These are phyloP conservation scores for Isabelozyma gotoi DNA, from an alignment of 805 yeast species.

Conservation along the genomic window DNA sequence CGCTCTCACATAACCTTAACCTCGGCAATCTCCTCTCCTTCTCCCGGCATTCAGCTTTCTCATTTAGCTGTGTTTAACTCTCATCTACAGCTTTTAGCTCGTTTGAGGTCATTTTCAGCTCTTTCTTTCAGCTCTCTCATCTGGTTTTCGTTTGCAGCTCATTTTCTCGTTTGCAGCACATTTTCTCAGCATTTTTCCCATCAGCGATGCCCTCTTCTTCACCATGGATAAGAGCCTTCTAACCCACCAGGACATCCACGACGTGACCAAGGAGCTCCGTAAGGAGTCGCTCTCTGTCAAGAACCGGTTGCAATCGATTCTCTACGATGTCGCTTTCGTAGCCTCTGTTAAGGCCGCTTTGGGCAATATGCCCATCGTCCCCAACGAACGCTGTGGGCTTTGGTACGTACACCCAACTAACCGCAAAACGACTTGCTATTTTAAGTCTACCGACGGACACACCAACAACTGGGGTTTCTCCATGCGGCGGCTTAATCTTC, in stretches of 20 bases:
- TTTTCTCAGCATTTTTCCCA: too few relatives aligned
- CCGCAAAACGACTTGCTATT: slow-evolving; percentile 47
- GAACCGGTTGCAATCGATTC: slow-evolving; percentile 71
- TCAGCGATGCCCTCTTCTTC: background rate
- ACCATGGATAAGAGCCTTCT: background rate
- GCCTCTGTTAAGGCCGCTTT: too few relatives aligned
- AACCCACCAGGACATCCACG: slow-evolving; percentile 9
- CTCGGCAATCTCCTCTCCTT: too few relatives aligned
- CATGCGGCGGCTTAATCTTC: slow-evolving; percentile 70
- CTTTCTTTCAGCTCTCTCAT: too few relatives aligned
- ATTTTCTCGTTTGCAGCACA: too few relatives aligned
- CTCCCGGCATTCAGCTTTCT: too few relatives aligned
- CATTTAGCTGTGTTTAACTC: too few relatives aligned
- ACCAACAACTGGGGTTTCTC: slow-evolving; percentile 79
- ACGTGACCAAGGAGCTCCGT: slow-evolving; percentile 44
- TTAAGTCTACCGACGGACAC: slow-evolving; percentile 93
- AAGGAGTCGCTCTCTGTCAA: slow-evolving; percentile 50
- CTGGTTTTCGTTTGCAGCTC: too few relatives aligned
- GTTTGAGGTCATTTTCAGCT: too few relatives aligned
- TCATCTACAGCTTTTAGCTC: too few relatives aligned
- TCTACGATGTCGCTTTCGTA: slow-evolving; percentile 60
- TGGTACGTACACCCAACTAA: slow-evolving; percentile 68
- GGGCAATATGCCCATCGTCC: slow-evolving; percentile 46
- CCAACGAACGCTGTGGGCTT: slow-evolving; percentile 84
- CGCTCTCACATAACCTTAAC: too few relatives aligned